Conservation (phyloP, 768 basidiomycete species). For the Glaciozyma martinii region DNA sequence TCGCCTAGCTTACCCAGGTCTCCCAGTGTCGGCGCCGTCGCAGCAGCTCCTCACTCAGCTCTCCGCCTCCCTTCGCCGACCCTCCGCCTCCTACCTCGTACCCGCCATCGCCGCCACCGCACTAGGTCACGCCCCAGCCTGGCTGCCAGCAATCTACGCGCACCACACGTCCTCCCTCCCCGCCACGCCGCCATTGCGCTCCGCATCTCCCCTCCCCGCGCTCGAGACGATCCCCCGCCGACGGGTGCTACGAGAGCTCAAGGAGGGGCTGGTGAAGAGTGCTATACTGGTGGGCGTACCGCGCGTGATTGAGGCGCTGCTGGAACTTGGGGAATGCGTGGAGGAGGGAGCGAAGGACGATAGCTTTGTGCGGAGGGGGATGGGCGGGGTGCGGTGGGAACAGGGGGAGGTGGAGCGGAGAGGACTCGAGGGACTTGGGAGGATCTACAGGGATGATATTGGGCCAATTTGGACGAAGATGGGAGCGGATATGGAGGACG, state of each 20-base stretch:
- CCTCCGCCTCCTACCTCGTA: constrained; percentile 5
- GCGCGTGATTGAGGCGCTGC: constrained; percentile 8
- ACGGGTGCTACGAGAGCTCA: constrained; percentile 17
- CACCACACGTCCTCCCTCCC: neutral
- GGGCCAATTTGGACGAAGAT: constrained; percentile 15
- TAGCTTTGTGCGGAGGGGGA: constrained; percentile 8
- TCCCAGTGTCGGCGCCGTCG: too few species aligned
- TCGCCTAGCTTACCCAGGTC: too few species aligned
- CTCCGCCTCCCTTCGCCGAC: neutral
- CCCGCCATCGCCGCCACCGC: constrained; percentile 15
- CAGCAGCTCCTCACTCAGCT: neutral
- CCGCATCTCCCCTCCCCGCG: constrained; percentile 1
- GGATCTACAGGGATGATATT: constrained; percentile 10
- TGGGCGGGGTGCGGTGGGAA: neutral
- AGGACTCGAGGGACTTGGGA: constrained; percentile 11
- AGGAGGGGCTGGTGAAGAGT: constrained; percentile 27
- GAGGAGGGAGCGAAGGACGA: neutral
- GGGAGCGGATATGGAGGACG: constrained; percentile 5
- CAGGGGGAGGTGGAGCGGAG: neutral
- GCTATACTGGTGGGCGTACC: constrained; percentile 30
- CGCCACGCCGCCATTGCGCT: neutral
- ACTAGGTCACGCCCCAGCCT: constrained; percentile 5
- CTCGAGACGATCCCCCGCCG: constrained; percentile 22
- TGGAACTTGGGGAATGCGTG: neutral
- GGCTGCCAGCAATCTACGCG: constrained; percentile 4